phyloP scores from a whole-genome alignment of 768 basidiomycete species.

The Serendipita sp. region DNA sequence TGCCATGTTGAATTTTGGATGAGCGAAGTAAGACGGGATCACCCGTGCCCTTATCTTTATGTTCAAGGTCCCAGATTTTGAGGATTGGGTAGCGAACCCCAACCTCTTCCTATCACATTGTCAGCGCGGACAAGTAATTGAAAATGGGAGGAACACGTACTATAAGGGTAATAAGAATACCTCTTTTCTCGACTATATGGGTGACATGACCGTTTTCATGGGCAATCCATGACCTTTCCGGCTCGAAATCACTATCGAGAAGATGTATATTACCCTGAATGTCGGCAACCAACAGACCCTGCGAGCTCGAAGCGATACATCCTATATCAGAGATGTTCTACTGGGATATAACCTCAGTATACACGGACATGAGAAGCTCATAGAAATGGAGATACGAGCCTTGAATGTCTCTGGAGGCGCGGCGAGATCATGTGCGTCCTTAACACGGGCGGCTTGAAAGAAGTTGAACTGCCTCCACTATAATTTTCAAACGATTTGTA shows the following conservation, averaged over 20 bases:
- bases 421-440: constrained; percentile 61
- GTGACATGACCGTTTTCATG: constrained; percentile 68
- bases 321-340: constrained; percentile 44
- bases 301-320: constrained; percentile 41
- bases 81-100: constrained; percentile 46
- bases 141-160: constrained; percentile 29
- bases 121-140: background rate
- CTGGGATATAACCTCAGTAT: constrained; percentile 24
- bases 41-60: constrained; percentile 46
- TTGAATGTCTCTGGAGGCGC: constrained; percentile 66
- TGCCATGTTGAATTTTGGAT: constrained; percentile 56
- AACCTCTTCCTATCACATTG: constrained; percentile 53
- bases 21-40: constrained; percentile 54
- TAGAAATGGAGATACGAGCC: constrained; percentile 22
- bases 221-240: constrained; percentile 58
- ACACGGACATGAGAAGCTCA: background rate
- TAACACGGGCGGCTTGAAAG: constrained; percentile 65
- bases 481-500: background rate
- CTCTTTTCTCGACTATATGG: constrained; percentile 70
- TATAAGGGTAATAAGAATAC: constrained; percentile 75
- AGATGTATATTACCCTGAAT: constrained; percentile 72
- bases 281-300: constrained; percentile 64
- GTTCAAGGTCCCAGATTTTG: constrained; percentile 81
- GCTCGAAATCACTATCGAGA: constrained; percentile 58
- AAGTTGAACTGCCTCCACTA: constrained; percentile 86